Evolutionary conservation across 768 basidiomycete genomes (phyloP), one percentile per base, ranked within the genome.

Genomic region (Pisolithus albus): DNA sequence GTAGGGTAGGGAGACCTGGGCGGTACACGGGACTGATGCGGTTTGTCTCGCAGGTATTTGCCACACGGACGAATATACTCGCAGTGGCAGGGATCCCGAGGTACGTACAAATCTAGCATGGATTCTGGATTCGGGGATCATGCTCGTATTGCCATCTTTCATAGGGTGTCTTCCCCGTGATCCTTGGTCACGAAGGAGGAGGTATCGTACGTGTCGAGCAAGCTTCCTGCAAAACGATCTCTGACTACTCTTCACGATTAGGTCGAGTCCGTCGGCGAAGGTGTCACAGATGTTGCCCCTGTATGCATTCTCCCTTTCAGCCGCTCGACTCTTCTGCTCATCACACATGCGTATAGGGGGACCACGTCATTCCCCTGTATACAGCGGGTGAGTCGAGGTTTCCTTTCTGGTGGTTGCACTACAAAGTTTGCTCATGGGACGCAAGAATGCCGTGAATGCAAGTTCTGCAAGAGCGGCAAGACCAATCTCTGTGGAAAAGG

Each of bases 401-500:
- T n/a, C 50, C 45, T 34, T 24, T 23, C 3, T 13, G 16, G 11
- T 10, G 4, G 10, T 39, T 36, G 32, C 7, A 4, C 13, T 19
- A 19, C 53, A 44, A 9, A 42, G n/a, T 46, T 45, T 42, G 52
- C 41, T 53, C 49, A 21, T 24, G 8, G 23, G 36, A 11, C 49
- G 64, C 10, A 56, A 87, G 93, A 96, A 70, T 96, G 92, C 64
- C 81, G 81, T 36, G 87, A 99, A 72, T 99, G 96, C 76, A 98
- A 97, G 70, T 98, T 98, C 76, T 99, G 96, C 79, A 95, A 86
- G 71, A 91, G 88, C 54, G 91, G 90, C 49, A 98, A 98, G 78
- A 99, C 96, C 52, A 99, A 99, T 70, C 82, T 99, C n/a, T 99
- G 95, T 64, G 87, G 93, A 55, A 83, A 83, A 79, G 91, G 91